Evolutionary conservation across 352 stramenopile genomes (phyloP).

Genomic region (Phytophthora pini): DNA sequence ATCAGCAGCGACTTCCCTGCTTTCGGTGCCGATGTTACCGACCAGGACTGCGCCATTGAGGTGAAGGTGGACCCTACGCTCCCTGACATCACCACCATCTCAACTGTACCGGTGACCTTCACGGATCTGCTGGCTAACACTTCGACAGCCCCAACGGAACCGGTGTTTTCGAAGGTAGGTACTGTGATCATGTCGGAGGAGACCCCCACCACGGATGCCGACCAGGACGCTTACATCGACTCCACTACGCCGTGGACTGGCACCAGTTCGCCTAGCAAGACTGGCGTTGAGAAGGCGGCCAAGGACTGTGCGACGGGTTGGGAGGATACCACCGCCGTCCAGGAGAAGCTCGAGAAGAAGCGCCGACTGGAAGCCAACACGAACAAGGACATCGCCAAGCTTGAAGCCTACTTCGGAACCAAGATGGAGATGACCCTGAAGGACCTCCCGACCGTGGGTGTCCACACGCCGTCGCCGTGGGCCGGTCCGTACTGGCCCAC

Average conservation of each 20-base stretch:
- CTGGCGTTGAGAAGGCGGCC: slow-evolving; percentile 2
- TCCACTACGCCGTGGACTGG: slow-evolving; percentile 4
- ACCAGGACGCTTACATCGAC: slow-evolving; percentile 29
- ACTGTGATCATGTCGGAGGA: slow-evolving; percentile 27
- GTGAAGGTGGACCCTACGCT: slow-evolving; percentile 32
- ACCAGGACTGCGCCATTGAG: slow-evolving; percentile 17
- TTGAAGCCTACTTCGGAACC: slow-evolving; percentile 30
- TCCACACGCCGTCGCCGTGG: slow-evolving; percentile 41
- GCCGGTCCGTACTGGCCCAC: slow-evolving; percentile 62
- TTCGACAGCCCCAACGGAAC: slow-evolving; percentile 18
- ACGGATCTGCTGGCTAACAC: slow-evolving; percentile 24
- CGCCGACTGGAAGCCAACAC: slow-evolving; percentile 9
- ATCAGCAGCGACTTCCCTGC: slow-evolving; percentile 18
- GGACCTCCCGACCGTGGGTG: slow-evolving; percentile 23
- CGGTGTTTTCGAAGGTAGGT: slow-evolving; percentile 34
- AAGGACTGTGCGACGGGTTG: slow-evolving; percentile 33
- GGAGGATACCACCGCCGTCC: slow-evolving; percentile 8
- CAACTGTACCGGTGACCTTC: slow-evolving; percentile 19
- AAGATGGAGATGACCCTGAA: slow-evolving; percentile 30
- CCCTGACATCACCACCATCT: slow-evolving; percentile 33
- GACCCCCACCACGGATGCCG: slow-evolving; percentile 2
- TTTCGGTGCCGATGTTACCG: slow-evolving; percentile 13
- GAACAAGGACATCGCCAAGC: slow-evolving; percentile 33
- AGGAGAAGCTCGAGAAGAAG: slow-evolving; percentile 21
- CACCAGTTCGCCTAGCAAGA: not conserved